phyloP scores from a whole-genome alignment of 2,329 filamentous ascomycete genomes.

The Cladophialophora bantiana region DNA sequence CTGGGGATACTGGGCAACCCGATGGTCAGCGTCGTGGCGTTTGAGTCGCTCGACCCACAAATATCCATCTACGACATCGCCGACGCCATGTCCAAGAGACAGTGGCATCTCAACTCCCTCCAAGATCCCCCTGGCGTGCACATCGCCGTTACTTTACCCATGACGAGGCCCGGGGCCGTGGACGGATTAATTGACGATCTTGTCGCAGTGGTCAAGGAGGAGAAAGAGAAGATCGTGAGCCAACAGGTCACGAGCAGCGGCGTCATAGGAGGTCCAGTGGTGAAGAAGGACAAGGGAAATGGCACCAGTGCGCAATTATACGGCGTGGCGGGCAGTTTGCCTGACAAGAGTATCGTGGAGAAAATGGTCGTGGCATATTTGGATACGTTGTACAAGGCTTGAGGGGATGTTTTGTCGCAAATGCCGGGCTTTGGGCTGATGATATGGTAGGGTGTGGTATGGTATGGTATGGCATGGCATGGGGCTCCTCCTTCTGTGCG shows the following conservation, averaged over 20 bases:
- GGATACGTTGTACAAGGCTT: slow-evolving; percentile 90
- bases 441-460: background rate
- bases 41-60: slow-evolving; percentile 71
- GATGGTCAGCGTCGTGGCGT: slow-evolving; percentile 88
- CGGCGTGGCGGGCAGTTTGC: slow-evolving; percentile 91
- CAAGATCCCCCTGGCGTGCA: slow-evolving; percentile 93
- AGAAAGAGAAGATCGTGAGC: slow-evolving; percentile 77
- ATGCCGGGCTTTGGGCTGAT: too few species aligned
- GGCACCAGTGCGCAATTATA: slow-evolving; percentile 86
- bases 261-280: slow-evolving; percentile 22
- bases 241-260: slow-evolving; percentile 10
- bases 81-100: slow-evolving; percentile 80
- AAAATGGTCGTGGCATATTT: slow-evolving; percentile 90
- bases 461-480: background rate
- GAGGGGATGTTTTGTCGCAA: slow-evolving; percentile 28
- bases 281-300: slow-evolving; percentile 57
- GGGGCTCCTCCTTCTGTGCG: background rate
- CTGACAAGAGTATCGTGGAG: slow-evolving; percentile 93
- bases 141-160: slow-evolving; percentile 86
- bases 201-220: slow-evolving; percentile 64
- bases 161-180: slow-evolving; percentile 73
- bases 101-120: slow-evolving; percentile 95
- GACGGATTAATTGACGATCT: slow-evolving; percentile 79
- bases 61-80: slow-evolving; percentile 94
- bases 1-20: slow-evolving; percentile 83